Evolutionary conservation across 306 rosid species (phyloP).

Genomic region (Acacia melanoxylon): DNA sequence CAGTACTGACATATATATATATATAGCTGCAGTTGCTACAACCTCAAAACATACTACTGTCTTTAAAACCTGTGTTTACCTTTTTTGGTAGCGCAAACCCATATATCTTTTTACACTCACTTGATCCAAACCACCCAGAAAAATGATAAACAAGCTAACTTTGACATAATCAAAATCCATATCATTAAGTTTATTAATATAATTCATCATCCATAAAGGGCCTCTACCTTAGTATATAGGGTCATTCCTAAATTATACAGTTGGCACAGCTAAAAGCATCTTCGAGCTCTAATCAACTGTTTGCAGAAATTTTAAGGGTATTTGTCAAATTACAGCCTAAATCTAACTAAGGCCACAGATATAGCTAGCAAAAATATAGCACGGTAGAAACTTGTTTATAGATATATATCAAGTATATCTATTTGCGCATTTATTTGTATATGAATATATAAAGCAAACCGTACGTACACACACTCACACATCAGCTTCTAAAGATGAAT

Average conservation of each 20-base stretch:
- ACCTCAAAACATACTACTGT: background rate
- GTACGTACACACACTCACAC: no score
- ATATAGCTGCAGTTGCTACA: background rate
- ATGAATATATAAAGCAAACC: background rate
- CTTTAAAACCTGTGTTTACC: background rate
- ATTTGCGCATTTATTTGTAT: background rate
- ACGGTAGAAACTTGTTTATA: background rate
- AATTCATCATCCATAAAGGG: background rate
- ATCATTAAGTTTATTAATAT: background rate
- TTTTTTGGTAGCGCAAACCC: background rate
- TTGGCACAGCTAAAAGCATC: background rate
- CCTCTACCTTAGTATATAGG: background rate
- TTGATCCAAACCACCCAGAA: background rate
- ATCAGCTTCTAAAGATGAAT: background rate
- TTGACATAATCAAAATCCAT: slow-evolving; percentile 1
- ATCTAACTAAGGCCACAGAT: background rate
- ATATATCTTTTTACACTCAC: background rate
- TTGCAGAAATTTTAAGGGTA: background rate
- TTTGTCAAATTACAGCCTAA: background rate
- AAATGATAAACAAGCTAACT: background rate
- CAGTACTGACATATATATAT: background rate
- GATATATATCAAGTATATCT: background rate
- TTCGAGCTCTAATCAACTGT: background rate
- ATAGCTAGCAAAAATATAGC: background rate
- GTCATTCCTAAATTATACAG: background rate